Conservation (phyloP, 2,329 filamentous ascomycete genomes). For the Fusarium compactum region DNA sequence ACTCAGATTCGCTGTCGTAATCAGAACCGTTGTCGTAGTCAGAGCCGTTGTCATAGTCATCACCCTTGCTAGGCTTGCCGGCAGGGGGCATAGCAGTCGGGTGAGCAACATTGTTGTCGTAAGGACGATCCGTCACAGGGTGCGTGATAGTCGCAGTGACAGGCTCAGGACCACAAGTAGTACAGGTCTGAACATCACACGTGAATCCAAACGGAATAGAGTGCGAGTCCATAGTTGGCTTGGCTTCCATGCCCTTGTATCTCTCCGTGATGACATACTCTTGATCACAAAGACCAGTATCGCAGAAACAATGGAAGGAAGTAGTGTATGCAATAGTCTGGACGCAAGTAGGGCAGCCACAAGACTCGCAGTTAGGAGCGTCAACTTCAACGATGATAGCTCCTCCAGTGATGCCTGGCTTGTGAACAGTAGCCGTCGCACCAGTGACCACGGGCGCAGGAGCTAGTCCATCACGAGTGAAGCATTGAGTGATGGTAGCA, state of each 20-base stretch:
- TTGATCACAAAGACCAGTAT: conserved; percentile 26
- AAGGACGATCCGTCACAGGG: conserved; percentile 20
- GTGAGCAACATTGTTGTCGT: conserved; percentile 54
- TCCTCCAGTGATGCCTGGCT: conserved; percentile 22
- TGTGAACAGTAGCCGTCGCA: conserved; percentile 6
- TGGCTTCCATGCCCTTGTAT: conserved; percentile 26
- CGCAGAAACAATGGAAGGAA: conserved; percentile 22
- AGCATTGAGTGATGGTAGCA: conserved; percentile 33
- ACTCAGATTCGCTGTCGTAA: background rate
- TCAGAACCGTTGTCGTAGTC: background rate
- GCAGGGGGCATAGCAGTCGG: conserved; percentile 6
- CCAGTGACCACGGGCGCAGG: background rate
- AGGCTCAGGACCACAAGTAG: conserved; percentile 22
- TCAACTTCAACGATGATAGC: conserved; percentile 27
- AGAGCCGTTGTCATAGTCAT: background rate
- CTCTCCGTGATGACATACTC: conserved; percentile 32
- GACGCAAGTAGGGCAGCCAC: conserved; percentile 30
- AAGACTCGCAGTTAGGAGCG: conserved; percentile 30
- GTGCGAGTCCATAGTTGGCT: conserved; percentile 12
- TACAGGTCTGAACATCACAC: conserved; percentile 32
- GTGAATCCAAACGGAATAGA: conserved; percentile 31
- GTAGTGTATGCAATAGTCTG: conserved; percentile 28
- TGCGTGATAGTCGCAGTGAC: conserved; percentile 34
- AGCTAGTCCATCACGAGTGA: background rate
- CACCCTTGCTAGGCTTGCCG: background rate